phyloP scores from a whole-genome alignment of 352 stramenopile species.

The Phytophthora citrophthora region DNA sequence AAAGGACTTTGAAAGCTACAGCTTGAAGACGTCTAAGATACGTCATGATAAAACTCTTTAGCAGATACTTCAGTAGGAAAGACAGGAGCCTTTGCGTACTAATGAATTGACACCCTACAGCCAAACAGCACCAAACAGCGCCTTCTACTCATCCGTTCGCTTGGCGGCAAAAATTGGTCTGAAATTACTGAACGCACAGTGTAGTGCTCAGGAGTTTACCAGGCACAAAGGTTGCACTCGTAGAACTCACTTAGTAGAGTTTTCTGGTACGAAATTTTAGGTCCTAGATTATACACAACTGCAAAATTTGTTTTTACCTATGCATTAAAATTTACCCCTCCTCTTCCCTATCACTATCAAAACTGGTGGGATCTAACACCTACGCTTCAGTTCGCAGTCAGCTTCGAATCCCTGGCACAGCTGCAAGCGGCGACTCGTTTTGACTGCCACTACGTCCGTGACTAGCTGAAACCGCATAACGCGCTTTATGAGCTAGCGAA shows the following conservation, averaged over 20 bases:
- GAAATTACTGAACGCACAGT: no score
- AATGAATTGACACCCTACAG: no score
- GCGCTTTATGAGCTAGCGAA: conserved; percentile 7
- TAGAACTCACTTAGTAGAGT: background rate
- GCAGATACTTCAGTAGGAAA: no score
- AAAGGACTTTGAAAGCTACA: background rate
- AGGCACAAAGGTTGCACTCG: background rate
- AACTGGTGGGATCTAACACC: background rate
- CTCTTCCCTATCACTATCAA: conserved; percentile 4
- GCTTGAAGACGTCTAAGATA: no score
- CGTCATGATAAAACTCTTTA: no score
- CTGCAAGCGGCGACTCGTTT: conserved; percentile 12
- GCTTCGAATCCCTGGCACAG: conserved; percentile 20
- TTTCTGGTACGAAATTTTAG: background rate
- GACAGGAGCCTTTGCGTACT: no score
- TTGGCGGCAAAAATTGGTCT: background rate
- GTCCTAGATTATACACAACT: background rate
- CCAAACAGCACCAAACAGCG: background rate
- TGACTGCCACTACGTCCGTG: conserved; percentile 10
- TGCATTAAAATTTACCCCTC: conserved; percentile 10
- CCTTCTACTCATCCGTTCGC: background rate
- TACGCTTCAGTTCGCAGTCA: conserved; percentile 6
- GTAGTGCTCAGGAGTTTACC: background rate
- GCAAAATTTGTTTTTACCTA: background rate
- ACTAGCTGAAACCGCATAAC: conserved; percentile 1